Percentiles rank a stretch among this genome's conserved stretches.
Evolutionary conservation across 495 filamentous ascomycete species (phyloP).

Genomic region (Podospora sp.): DNA sequence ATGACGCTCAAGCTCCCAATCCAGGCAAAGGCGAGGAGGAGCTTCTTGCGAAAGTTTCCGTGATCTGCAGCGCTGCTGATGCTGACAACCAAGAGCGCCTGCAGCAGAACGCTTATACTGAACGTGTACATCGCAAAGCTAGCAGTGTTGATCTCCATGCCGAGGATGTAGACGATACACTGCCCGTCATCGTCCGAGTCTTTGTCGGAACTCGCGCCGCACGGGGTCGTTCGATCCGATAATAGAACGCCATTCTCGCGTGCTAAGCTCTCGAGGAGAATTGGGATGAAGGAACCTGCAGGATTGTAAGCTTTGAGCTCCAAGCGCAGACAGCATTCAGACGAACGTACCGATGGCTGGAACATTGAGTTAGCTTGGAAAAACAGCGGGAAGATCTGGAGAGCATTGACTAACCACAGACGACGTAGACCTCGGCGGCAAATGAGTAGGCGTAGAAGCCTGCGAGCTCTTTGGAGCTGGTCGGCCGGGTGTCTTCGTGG

Average conservation of each 20-base stretch:
- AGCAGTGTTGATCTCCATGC: slow-evolving; percentile 88
- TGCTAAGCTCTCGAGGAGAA: slow-evolving; percentile 90
- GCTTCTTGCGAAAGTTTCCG: slow-evolving; percentile 85
- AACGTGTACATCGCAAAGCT: slow-evolving; percentile 99
- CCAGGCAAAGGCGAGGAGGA: slow-evolving; percentile 82
- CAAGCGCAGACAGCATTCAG: background rate
- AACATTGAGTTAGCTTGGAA: slow-evolving; percentile 7
- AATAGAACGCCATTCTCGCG: slow-evolving; percentile 84
- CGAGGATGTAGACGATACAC: slow-evolving; percentile 81
- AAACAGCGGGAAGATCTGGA: background rate
- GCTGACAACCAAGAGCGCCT: slow-evolving; percentile 87
- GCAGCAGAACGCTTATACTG: slow-evolving; percentile 84
- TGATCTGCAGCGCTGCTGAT: slow-evolving; percentile 97
- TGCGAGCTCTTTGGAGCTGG: slow-evolving; percentile 81
- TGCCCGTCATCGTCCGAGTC: slow-evolving; percentile 54
- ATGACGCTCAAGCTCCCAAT: slow-evolving; percentile 81
- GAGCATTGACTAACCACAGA: slow-evolving; percentile 70
- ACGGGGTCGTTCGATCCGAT: slow-evolving; percentile 72
- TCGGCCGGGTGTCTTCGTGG: slow-evolving; percentile 85
- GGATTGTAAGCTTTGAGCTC: background rate
- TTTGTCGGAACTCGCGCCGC: slow-evolving; percentile 52
- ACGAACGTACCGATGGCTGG: slow-evolving; percentile 34
- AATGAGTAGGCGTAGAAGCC: slow-evolving; percentile 98
- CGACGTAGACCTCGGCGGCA: slow-evolving; percentile 96
- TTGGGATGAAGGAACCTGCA: slow-evolving; percentile 91